Conservation (phyloP, 2,329 filamentous ascomycete species). For the Elsinoe perseae region DNA sequence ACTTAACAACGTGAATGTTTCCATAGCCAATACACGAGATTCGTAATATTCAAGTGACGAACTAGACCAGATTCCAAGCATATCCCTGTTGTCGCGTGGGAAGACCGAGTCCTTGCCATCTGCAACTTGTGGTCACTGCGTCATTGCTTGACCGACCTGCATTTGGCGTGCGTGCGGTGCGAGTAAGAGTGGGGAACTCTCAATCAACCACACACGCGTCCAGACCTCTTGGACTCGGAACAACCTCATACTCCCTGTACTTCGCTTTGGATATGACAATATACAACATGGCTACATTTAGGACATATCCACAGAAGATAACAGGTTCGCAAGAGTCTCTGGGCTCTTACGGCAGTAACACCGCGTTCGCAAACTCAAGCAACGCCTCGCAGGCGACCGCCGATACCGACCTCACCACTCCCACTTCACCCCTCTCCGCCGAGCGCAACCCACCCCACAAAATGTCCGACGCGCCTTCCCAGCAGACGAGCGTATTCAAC, state of each 20-base stretch:
- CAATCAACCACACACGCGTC: conserved; percentile 8
- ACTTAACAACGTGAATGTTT: background rate
- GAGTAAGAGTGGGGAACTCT: conserved; percentile 1
- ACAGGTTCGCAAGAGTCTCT: conserved; percentile 14
- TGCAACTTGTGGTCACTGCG: conserved; percentile 10
- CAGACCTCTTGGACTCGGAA: background rate
- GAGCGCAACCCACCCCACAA: conserved; percentile 14
- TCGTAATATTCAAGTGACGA: no score
- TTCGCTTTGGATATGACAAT: background rate
- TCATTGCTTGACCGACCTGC: conserved; percentile 6
- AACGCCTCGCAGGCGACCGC: conserved; percentile 20
- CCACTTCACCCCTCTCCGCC: conserved; percentile 19
- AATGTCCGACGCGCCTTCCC: conserved; percentile 3
- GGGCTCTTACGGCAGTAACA: conserved; percentile 7
- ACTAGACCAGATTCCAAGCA: background rate
- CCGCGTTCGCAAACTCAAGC: conserved; percentile 12
- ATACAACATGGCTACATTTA: conserved; percentile 14
- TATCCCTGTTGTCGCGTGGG: background rate
- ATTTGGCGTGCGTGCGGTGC: conserved; percentile 1
- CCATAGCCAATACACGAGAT: background rate
- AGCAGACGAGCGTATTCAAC: conserved; percentile 17
- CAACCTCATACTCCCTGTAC: background rate
- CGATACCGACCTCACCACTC: conserved; percentile 27
- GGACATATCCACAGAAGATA: conserved; percentile 7
- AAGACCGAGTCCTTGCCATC: background rate